Conservation (phyloP, 2,329 filamentous ascomycete species). For the Chaetomiaceae sp. region DNA sequence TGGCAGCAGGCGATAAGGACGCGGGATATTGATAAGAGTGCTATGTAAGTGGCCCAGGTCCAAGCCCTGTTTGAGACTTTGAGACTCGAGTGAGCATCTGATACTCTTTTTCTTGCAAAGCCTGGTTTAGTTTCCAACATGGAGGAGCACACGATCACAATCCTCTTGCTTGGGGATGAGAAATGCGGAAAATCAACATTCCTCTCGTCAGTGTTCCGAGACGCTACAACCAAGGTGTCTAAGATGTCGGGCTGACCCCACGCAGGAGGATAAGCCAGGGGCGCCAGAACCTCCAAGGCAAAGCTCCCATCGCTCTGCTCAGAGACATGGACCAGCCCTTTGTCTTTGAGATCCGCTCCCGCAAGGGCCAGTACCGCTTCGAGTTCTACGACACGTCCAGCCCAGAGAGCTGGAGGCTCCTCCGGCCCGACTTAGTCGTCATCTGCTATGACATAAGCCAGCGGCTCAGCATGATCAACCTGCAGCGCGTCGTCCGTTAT, state of each 20-base stretch:
- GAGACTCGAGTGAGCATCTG: neutral
- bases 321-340: constrained; percentile 58
- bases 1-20: constrained; percentile 5
- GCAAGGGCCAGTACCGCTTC: constrained; percentile 45
- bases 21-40: constrained; percentile 6
- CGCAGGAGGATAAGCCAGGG: constrained; percentile 49
- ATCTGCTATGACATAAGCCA: constrained; percentile 60
- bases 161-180: constrained; percentile 55
- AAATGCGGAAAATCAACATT: constrained; percentile 58
- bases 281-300: constrained; percentile 25
- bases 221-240: too few species aligned
- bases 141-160: constrained; percentile 46
- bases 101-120: neutral
- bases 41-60: neutral
- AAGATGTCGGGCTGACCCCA: neutral
- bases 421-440: constrained; percentile 53
- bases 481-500: constrained; percentile 49
- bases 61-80: neutral
- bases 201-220: constrained; percentile 47
- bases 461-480: constrained; percentile 52
- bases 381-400: constrained; percentile 57
- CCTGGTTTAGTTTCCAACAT: too few species aligned
- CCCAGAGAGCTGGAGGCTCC: constrained; percentile 54
- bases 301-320: constrained; percentile 44
- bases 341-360: constrained; percentile 49